These are phyloP conservation scores for Neocatenulostroma microsporum DNA, from an alignment of 2,329 filamentous ascomycete species.

Conservation along the genomic window DNA sequence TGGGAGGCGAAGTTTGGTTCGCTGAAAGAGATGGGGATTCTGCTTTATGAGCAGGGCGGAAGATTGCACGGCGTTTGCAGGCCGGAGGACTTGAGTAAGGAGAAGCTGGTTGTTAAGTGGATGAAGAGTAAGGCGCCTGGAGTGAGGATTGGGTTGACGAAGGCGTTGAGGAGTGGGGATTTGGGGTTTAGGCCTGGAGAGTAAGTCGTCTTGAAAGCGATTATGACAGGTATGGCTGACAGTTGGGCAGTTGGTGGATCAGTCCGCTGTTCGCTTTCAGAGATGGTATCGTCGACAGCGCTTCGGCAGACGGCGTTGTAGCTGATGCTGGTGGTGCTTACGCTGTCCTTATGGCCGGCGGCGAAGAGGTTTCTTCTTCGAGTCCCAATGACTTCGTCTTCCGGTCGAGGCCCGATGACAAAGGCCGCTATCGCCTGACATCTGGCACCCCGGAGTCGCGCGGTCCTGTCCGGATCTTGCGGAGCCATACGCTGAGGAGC, in stretches of 20 bases:
- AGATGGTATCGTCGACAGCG: slow-evolving; percentile 41
- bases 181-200: slow-evolving; percentile 42
- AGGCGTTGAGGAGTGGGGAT: slow-evolving; percentile 32
- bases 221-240: slow-evolving; percentile 23
- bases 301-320: slow-evolving; percentile 35
- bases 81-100: slow-evolving; percentile 31
- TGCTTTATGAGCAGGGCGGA: slow-evolving; percentile 38
- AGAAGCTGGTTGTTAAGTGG: slow-evolving; percentile 29
- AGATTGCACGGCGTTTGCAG: slow-evolving; percentile 36
- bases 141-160: no score
- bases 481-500: slow-evolving; percentile 38
- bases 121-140: slow-evolving; percentile 28
- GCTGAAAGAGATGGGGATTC: slow-evolving; percentile 31
- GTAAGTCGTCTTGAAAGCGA: slow-evolving; percentile 25
- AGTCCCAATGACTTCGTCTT: slow-evolving; percentile 35
- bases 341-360: slow-evolving; percentile 37
- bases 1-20: slow-evolving; percentile 35
- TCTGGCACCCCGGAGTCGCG: slow-evolving; percentile 34
- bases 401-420: slow-evolving; percentile 32
- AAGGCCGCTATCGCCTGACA: slow-evolving; percentile 39
- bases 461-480: slow-evolving; percentile 37
- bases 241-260: slow-evolving; percentile 41
- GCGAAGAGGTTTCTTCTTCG: slow-evolving; percentile 31
- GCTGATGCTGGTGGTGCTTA: slow-evolving; percentile 38
- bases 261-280: slow-evolving; percentile 40